Percentiles rank a stretch among this genome's conserved stretches.
Evolutionary conservation across 1,139 yeast species (phyloP).

Genomic region (Candida tetrigidarum): DNA sequence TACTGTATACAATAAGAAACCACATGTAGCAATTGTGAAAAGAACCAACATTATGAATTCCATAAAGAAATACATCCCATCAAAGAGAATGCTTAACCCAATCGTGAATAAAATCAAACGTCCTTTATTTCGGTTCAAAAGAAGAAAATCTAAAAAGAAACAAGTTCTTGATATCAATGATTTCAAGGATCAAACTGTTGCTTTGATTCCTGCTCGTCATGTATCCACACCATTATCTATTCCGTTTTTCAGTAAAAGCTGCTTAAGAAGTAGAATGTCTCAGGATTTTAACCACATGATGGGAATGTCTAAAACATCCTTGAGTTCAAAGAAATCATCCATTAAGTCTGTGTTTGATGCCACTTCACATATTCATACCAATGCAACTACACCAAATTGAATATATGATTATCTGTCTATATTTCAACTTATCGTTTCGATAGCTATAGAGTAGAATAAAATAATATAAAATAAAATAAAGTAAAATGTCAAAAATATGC

Average conservation of each 20-base stretch:
- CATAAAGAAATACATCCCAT: background rate
- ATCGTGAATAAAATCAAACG: background rate
- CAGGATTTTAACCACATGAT: background rate
- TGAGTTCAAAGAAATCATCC: conserved; percentile 6
- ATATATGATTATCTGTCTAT: background rate
- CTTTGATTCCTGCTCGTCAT: conserved; percentile 13
- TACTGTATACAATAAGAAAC: background rate
- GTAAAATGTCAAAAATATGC: no score
- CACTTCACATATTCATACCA: conserved; percentile 1
- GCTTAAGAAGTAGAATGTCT: background rate
- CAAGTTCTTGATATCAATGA: background rate
- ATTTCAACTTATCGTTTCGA: background rate
- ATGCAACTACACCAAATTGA: conserved; percentile 9
- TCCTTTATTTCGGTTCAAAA: background rate
- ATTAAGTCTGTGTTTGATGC: conserved; percentile 7
- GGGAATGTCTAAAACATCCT: conserved; percentile 4
- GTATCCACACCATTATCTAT: conserved; percentile 10
- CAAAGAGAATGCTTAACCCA: background rate
- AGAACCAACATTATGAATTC: background rate
- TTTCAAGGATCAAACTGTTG: background rate
- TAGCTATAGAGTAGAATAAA: background rate
- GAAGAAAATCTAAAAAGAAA: background rate
- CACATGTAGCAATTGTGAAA: background rate
- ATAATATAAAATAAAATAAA: no score
- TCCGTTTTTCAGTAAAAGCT: conserved; percentile 2